Evolutionary conservation across 805 yeast species (phyloP).

Genomic region (Millerozyma acaciae): DNA sequence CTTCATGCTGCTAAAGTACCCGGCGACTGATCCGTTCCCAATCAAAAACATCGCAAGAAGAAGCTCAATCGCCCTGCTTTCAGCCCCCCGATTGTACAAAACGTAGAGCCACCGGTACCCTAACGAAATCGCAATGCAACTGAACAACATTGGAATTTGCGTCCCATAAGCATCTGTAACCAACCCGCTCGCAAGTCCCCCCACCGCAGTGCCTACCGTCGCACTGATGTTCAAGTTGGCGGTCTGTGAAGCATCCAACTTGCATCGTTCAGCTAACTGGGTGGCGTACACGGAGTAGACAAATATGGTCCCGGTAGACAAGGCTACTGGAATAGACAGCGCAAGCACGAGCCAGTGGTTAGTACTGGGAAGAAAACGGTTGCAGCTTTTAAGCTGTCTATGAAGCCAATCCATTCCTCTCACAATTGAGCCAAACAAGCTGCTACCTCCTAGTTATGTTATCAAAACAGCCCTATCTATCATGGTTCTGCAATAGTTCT

Average conservation of each 20-base stretch:
- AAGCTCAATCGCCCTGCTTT: slow-evolving; percentile 12
- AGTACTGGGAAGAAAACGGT: slow-evolving; percentile 20
- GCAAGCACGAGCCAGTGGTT: slow-evolving; percentile 24
- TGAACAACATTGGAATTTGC: slow-evolving; percentile 28
- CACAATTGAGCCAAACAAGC: no score
- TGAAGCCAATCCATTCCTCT: no score
- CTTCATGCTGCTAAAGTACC: slow-evolving; percentile 31
- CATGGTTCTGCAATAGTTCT: no score
- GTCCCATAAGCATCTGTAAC: slow-evolving; percentile 32
- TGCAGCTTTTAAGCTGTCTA: no score
- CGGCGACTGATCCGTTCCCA: slow-evolving; percentile 31
- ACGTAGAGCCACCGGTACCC: slow-evolving; percentile 28
- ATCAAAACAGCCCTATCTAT: no score
- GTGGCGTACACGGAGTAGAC: slow-evolving; percentile 32
- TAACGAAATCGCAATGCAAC: slow-evolving; percentile 18
- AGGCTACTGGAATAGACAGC: slow-evolving; percentile 28
- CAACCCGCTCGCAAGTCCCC: slow-evolving; percentile 30
- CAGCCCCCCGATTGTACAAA: slow-evolving; percentile 17
- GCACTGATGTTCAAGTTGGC: slow-evolving; percentile 30
- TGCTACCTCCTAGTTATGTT: no score
- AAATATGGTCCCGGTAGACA: slow-evolving; percentile 32
- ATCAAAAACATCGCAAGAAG: slow-evolving; percentile 26
- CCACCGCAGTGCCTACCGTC: slow-evolving; percentile 29
- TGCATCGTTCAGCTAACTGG: slow-evolving; percentile 28
- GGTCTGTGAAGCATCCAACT: slow-evolving; percentile 22